Percentiles rank a stretch among this genome's conserved stretches.
phyloP scores from a whole-genome alignment of 2,329 filamentous ascomycete genomes.

The Aspergillus ustus region DNA sequence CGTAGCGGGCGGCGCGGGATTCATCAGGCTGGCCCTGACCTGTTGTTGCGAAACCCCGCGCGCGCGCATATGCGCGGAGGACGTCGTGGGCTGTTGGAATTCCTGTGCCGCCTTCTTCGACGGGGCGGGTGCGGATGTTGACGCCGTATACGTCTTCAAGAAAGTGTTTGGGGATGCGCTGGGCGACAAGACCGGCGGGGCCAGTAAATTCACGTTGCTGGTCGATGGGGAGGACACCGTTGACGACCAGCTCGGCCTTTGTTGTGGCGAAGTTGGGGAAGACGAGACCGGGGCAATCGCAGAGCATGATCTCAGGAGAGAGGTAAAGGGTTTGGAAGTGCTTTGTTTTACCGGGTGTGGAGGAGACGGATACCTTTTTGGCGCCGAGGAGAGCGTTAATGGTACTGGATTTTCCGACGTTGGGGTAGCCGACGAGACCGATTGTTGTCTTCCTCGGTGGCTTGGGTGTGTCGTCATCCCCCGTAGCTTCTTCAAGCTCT shows the following conservation, averaged over 20 bases:
- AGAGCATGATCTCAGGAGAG: conserved; percentile 84
- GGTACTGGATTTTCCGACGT: conserved; percentile 98
- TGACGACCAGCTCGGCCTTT: conserved; percentile 94
- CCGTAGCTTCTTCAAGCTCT: conserved; percentile 36
- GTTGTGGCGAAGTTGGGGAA: conserved; percentile 98
- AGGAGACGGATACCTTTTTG: conserved; percentile 97
- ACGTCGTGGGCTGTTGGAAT: conserved; percentile 83
- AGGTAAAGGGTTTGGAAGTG: conserved; percentile 99
- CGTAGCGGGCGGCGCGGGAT: conserved; percentile 83
- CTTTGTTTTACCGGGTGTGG: conserved; percentile 97
- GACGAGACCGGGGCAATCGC: conserved; percentile 97
- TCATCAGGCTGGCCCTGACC: conserved; percentile 92
- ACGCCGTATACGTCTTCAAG: conserved; percentile 94
- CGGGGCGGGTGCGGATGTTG: conserved; percentile 76
- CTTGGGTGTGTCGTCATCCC: conserved; percentile 46
- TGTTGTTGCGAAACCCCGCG: conserved; percentile 86
- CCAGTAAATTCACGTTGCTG: conserved; percentile 93
- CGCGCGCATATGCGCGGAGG: conserved; percentile 81
- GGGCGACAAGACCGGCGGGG: conserved; percentile 79
- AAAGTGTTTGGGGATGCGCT: conserved; percentile 84
- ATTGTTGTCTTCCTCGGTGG: conserved; percentile 75
- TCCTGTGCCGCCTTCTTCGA: conserved; percentile 93
- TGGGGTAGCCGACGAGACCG: conserved; percentile 95
- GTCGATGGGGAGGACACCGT: conserved; percentile 93
- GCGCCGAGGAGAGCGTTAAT: conserved; percentile 98